A percentile compares a stretch with the other conserved stretches of the same genome.
Conservation (phyloP, 2,329 filamentous ascomycete genomes). For the Sclerotinia borealis region DNA sequence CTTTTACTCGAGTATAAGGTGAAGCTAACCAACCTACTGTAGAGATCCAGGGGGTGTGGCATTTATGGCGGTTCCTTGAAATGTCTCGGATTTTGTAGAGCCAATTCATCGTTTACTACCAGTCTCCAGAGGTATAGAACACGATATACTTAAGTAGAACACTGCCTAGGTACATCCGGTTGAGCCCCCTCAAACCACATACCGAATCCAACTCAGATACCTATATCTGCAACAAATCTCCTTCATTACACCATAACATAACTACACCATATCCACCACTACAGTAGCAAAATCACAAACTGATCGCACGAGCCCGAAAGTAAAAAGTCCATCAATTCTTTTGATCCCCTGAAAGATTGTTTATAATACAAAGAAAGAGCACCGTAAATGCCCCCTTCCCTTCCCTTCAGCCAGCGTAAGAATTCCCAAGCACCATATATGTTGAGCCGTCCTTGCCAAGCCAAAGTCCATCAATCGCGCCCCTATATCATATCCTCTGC, state of each 20-base stretch:
- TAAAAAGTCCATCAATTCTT: slow-evolving; percentile 6
- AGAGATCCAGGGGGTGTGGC: too few relatives aligned
- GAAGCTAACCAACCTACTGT: too few relatives aligned
- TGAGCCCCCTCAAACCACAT: background rate
- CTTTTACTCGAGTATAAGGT: too few relatives aligned
- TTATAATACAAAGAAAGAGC: slow-evolving; percentile 15
- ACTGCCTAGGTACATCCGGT: too few relatives aligned
- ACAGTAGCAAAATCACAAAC: background rate
- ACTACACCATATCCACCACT: background rate
- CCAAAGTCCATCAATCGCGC: background rate
- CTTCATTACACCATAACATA: background rate
- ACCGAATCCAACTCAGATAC: background rate
- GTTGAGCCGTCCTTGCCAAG: too few relatives aligned
- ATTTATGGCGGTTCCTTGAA: too few relatives aligned
- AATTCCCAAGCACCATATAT: background rate
- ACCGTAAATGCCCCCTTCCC: background rate
- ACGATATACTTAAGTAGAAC: too few relatives aligned
- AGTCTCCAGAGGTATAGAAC: background rate
- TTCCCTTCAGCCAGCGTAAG: background rate
- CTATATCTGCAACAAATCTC: background rate
- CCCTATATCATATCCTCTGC: background rate
- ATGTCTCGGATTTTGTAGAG: background rate
- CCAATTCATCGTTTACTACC: background rate
- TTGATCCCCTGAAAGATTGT: slow-evolving; percentile 4
- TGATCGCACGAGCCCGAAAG: background rate